Percentiles rank a stretch among this genome's conserved stretches.
Evolutionary conservation across 257 asterid genomes (phyloP).

Genomic region (Eucommia ulmoides): DNA sequence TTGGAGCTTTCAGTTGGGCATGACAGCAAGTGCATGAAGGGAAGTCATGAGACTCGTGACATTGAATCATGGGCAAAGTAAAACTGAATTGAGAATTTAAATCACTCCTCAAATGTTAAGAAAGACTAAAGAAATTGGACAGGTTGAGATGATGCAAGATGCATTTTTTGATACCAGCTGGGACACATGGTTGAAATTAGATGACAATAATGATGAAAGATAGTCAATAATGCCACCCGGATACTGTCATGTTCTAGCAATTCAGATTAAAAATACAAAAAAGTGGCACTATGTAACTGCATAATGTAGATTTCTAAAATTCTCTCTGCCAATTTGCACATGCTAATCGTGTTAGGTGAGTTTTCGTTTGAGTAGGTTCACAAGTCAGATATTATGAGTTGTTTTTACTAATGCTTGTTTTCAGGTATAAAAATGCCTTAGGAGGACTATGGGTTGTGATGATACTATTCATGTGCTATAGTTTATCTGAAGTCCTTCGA

Average conservation of each 20-base stretch:
- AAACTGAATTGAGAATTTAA: not conserved
- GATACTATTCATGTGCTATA: conserved; percentile 53
- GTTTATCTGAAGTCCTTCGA: conserved; percentile 55
- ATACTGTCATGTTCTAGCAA: not conserved
- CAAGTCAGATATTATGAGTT: not conserved
- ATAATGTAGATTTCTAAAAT: not conserved
- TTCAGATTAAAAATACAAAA: not conserved
- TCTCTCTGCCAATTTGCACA: not conserved
- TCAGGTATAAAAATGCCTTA: conserved; percentile 79
- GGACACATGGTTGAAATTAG: not conserved
- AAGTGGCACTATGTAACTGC: not conserved
- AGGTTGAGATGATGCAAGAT: not conserved
- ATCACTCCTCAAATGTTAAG: not conserved
- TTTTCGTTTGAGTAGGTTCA: not conserved
- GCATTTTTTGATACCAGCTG: not conserved
- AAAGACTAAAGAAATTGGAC: not conserved
- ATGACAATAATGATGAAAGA: not conserved
- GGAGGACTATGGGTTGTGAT: conserved; percentile 88
- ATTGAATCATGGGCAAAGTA: not conserved
- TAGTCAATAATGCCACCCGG: not conserved
- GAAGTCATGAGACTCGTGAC: not conserved
- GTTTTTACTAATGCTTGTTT: conserved; percentile 6
- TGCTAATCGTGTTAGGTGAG: not conserved
- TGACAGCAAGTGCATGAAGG: too few relatives aligned
- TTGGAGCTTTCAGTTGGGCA: too few relatives aligned